Base-by-base conservation (phyloP, 2,329 filamentous ascomycete species). In the Alternaria sp. region DNA sequence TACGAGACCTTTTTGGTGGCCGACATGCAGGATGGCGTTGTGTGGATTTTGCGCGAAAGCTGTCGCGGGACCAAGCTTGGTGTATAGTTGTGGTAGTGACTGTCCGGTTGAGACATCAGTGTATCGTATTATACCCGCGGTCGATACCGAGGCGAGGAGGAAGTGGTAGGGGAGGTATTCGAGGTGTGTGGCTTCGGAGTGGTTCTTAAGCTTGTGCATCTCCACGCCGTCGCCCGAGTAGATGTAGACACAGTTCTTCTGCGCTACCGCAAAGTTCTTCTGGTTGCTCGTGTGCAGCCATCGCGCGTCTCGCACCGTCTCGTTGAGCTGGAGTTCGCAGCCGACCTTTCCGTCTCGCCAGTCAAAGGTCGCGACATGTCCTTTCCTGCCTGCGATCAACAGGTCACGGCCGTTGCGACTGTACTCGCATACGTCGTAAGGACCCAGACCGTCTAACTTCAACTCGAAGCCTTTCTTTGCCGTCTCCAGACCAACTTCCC, bases 101-200 rank as follows among this genome's bases (percentile, higher is more conserved):
- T 97, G 90, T 44, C 96, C 96, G 6, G 94, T 99, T 5, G 93
- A 97, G 21, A 93, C 93, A 79, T 99, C 96, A 77, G 96, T 96
- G 78, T 97, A 99, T 94, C 77, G 73, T 59, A 99, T 84, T 72
- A 91, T 92, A 43, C 95, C 95, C 49, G 90, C 89, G 71, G 92
- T 90, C 64, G 93, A 93, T 87, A 95, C 87, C 17, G 93, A 97
- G 17, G 92, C 92, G 52, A 99, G 86, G 45, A 99, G 88, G 79
- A 97, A 99, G 79, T 99, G 96, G 77, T 97, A 98, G 1, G 95
- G 95, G 13, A 98, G 84, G 77, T 97, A 99, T 80, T 98, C 93
- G 86, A 99, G 93, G 79, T 96, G 91, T 12, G 92, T 91, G 13
- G 96, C 92, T 79, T 99, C 96, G 65, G 92, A 88, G 78, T 97